Evolutionary conservation across 2,329 filamentous ascomycete genomes (phyloP), one percentile per base, ranked within the genome.

Genomic region (Diaporthe sp.): DNA sequence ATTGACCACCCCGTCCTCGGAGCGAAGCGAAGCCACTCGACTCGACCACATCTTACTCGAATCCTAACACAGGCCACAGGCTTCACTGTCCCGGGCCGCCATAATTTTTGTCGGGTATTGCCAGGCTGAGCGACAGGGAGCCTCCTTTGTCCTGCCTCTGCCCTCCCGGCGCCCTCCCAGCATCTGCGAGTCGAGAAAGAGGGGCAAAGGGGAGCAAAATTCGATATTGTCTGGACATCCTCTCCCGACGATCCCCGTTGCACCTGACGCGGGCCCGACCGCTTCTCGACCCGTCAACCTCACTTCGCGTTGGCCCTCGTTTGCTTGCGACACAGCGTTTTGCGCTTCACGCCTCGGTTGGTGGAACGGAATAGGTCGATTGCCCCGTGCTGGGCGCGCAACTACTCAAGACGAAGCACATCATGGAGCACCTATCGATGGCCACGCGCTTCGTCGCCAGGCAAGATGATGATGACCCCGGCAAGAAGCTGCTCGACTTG

Each of bases 401-500:
- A 57, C 34, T 42, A 34, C 37, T 25, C 58, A 67, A 39, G 25
- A 73, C 78, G 77, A 76, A 70, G n/a, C 25, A 37, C 34, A 75
- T 28, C 9, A 75, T 78, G 77, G 77, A 72, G 34, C 31, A 28
- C 34, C 17, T 69, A 28, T 44, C 61, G 51, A n/a, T 31, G 42
- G n/a, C 49, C 44, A 28, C 49, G 67, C 65, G 28, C 19, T 74
- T 53, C 70, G 58, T 82, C 46, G 65, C 34, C 10, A 76, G 78
- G 49, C 49, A 55, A 31, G 65, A 34, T 12, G 68, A 65, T 28
- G 70, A 69, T 28, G 83, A 86, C 72, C 78, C 84, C 2, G 86
- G 82, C 51, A 77, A 87, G 72, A 82, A 89, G 80, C 81, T 89
- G 67, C 81, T 89, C 49, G 80, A 87, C 4, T 81, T 91, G 62